Evolutionary conservation across 805 yeast genomes (phyloP), one percentile per base, ranked within the genome.

Genomic region (Saccharomycopsis selenospora): DNA sequence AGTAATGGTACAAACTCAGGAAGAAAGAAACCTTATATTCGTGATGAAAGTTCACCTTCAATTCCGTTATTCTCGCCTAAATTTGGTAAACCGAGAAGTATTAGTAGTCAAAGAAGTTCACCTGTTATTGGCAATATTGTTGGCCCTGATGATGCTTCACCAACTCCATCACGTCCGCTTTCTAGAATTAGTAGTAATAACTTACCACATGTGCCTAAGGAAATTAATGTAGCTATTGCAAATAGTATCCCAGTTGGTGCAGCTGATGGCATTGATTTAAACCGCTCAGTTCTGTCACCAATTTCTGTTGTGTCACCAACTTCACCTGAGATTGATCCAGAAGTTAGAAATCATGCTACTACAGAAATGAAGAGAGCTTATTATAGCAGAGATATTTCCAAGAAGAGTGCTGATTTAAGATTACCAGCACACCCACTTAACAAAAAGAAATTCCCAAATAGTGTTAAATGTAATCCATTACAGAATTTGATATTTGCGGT

Each of bases 401-500:
- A 45, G 42, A 3, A 17, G 46, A 22, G 17, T 43, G 6, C 41
- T 14, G 55, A 52, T 14, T 36, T 46, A 22, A 48, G 43, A 25
- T 38, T 52, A 22, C 55, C 55, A 4, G 41, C 41, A 10, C 48
- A 33, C 36, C 41, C 48, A 2, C 14, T 52, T 23, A 47, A 50
- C 40, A 49, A 24, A 17, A 25, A 25, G 10, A 49, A 44, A 36
- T 52, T 52, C 40, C 50, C 53, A 1, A 27, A 29, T n/a, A 49
- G 46, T n/a, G 44, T 48, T 13, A 49, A 49, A 26, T 41, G 43
- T 22, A 47, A 52, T 38, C 50, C 53, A 8, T 5, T 36, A 5
- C 50, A 53, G 27, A 55, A 61, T 43, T 61, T 80, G 56, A 75
- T 91, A 2, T 81, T 86, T 62, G 96, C 96, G 10, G 76, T 90